Evolutionary conservation across 208 protist genomes (phyloP).

Genomic region (Herpetomonas tarakana): DNA sequence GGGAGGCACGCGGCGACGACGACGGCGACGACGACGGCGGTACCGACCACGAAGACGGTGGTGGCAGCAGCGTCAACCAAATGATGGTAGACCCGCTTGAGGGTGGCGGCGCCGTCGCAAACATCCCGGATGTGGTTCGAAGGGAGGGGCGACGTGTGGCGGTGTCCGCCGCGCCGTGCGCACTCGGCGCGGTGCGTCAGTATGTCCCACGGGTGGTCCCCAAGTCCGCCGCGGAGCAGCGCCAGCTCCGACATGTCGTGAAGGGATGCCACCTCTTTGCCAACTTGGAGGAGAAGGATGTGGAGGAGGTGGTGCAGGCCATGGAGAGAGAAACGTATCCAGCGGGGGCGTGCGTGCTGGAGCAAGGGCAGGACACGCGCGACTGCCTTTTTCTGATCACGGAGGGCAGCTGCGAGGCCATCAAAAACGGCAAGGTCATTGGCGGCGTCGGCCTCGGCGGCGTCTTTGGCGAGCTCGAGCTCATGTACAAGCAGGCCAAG

Average conservation of each 20-base stretch:
- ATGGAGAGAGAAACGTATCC: conserved; percentile 60
- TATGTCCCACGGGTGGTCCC: conserved; percentile 2
- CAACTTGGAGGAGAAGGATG: conserved; percentile 45
- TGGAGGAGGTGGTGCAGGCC: conserved; percentile 45
- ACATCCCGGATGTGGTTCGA: conserved; percentile 16
- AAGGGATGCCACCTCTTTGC: conserved; percentile 67
- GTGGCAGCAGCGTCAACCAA: conserved; percentile 10
- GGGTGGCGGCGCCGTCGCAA: neutral
- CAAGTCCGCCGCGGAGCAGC: conserved; percentile 41
- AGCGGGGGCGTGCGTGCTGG: conserved; percentile 61
- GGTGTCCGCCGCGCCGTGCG: conserved; percentile 51
- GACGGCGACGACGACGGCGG: conserved; percentile 13
- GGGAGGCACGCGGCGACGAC: neutral
- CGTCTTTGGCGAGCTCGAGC: conserved; percentile 81
- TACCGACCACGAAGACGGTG: neutral
- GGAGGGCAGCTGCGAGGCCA: conserved; percentile 77
- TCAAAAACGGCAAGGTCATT: conserved; percentile 74
- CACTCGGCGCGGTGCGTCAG: conserved; percentile 15
- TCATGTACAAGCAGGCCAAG: conserved; percentile 86
- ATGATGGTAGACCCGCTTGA: conserved; percentile 8
- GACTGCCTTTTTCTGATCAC: conserved; percentile 77
- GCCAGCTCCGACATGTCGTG: conserved; percentile 44
- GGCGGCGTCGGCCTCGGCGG: conserved; percentile 48
- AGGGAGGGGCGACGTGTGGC: conserved; percentile 52
- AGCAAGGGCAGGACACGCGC: conserved; percentile 57